Evolutionary conservation across 306 rosid genomes (phyloP).

Genomic region (Rosa rugosa): DNA sequence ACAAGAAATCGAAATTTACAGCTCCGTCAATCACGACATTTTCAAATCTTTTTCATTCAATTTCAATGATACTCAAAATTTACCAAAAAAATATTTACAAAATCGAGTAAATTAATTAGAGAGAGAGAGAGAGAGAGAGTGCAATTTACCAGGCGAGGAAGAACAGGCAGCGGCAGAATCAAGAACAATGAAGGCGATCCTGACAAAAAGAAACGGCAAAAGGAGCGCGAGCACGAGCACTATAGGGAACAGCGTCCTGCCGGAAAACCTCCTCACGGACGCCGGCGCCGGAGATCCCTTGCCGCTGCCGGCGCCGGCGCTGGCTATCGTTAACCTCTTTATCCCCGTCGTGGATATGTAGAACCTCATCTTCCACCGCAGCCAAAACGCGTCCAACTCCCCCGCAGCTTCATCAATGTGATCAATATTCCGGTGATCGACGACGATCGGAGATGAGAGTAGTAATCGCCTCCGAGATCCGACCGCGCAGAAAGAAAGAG

Average conservation of each 20-base stretch:
- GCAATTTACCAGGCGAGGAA: conserved; percentile 49
- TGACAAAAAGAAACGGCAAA: conserved; percentile 66
- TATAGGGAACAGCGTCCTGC: conserved; percentile 52
- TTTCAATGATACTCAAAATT: no score
- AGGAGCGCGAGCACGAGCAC: conserved; percentile 52
- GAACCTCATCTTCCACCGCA: conserved; percentile 58
- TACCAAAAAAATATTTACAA: no score
- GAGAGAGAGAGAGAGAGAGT: background rate
- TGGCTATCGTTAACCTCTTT: conserved; percentile 62
- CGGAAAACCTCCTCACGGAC: conserved; percentile 55
- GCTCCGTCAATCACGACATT: background rate
- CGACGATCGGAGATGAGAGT: background rate
- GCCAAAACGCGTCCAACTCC: background rate
- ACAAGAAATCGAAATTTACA: background rate
- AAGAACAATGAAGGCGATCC: conserved; percentile 68
- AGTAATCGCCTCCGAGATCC: background rate
- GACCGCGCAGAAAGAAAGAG: background rate
- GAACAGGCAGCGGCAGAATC: conserved; percentile 78
- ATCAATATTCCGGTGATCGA: background rate
- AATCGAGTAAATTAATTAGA: background rate
- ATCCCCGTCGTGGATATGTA: conserved; percentile 76
- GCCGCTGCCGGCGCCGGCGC: conserved; percentile 43
- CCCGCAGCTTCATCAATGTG: conserved; percentile 20
- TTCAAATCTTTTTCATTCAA: background rate
- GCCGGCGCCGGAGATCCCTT: conserved; percentile 40